Conservation (phyloP, 2,329 filamentous ascomycete species). For the Paecilomyces niveus region DNA sequence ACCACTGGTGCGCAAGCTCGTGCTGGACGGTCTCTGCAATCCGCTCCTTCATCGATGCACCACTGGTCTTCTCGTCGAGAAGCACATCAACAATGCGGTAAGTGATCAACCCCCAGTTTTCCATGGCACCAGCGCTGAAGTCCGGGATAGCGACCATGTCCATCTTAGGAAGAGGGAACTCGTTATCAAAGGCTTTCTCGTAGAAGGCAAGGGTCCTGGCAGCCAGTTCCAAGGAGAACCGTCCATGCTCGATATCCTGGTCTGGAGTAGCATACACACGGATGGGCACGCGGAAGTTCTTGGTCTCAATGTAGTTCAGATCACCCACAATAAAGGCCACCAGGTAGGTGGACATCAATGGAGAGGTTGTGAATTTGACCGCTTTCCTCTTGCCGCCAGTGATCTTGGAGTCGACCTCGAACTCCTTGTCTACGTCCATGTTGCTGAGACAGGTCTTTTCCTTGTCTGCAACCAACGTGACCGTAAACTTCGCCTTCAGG, state of each 20-base stretch:
- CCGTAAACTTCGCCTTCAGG: conserved; percentile 85
- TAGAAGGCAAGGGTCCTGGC: conserved; percentile 89
- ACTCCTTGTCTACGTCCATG: conserved; percentile 85
- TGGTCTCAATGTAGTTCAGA: conserved; percentile 88
- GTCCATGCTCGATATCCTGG: conserved; percentile 81
- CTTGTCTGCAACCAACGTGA: conserved; percentile 86
- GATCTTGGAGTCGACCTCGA: conserved; percentile 59
- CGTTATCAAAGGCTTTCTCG: conserved; percentile 84
- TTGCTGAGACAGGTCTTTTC: conserved; percentile 88
- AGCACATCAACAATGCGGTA: conserved; percentile 89
- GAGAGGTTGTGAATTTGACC: conserved; percentile 86
- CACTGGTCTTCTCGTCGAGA: conserved; percentile 84
- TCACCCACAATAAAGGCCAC: conserved; percentile 91
- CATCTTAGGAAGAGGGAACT: conserved; percentile 88
- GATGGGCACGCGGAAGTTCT: conserved; percentile 82
- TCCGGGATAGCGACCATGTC: conserved; percentile 95
- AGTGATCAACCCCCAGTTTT: conserved; percentile 96
- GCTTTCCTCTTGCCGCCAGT: conserved; percentile 65
- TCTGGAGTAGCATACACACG: conserved; percentile 90
- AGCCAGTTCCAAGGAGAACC: conserved; percentile 83
- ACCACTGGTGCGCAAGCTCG: conserved; percentile 96
- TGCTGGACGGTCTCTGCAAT: conserved; percentile 95
- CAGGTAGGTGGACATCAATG: conserved; percentile 93
- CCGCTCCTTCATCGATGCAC: conserved; percentile 82
- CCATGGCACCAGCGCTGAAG: conserved; percentile 93